Evolutionary conservation across 345 rosid species (phyloP), one percentile per base, ranked within the genome.

Genomic region (Barbarea vulgaris): DNA sequence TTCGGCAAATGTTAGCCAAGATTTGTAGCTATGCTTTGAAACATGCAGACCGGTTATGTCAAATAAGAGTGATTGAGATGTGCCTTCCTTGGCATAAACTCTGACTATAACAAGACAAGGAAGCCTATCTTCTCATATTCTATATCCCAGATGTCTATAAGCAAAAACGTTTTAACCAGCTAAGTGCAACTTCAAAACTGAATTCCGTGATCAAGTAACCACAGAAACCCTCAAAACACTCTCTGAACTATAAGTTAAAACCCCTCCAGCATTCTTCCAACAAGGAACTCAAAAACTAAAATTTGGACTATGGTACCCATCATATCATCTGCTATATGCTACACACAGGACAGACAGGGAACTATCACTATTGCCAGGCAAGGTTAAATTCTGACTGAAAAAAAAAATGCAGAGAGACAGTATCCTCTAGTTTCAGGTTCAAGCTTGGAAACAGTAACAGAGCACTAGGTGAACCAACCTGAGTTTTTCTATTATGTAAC

Each of bases 401-500:
- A 63, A 67, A n/a, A 8, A 37, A 66, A 34, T 21, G 51, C 70
- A 70, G 41, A 63, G 44, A 62, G 66, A 24, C 5, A 21, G 28
- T 42, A 52, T 54, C 37, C 7, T 42, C 50, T 54, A 77, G 44
- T 48, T 25, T 56, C 52, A 64, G 6, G 53, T 37, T 46, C 28
- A 51, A 39, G 77, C 50, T 64, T 37, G 50, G 31, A 65, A 59
- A 62, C 22, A 52, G 51, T 51, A 57, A 65, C 52, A 42, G 14
- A 37, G 77, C 30, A 57, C 44, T 58, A 78, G 64, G 21, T 67
- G 54, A 59, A 79, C 83, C 66, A 73, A 94, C 99, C 99, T 88
- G 99, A 81, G 65, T 84, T 85, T 81, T 85, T 70, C 81, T 61
- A 57, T 54, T 74, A 63, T 82, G 93, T 42, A 87, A 84, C 79